Evolutionary conservation across 306 rosid species (phyloP).

Genomic region (Quercus agrifolia): DNA sequence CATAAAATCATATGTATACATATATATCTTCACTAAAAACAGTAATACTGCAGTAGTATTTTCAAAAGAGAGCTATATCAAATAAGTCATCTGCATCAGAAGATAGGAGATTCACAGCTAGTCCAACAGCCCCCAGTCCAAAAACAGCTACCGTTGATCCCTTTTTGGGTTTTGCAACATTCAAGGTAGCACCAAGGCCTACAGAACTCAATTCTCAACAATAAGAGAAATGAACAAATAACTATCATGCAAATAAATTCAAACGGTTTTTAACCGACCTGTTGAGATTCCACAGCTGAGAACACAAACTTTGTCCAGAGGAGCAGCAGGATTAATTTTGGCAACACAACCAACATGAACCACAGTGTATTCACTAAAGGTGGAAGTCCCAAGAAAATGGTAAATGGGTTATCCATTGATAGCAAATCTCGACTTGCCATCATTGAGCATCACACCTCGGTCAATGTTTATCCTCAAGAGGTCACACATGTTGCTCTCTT

Average conservation of each 20-base stretch:
- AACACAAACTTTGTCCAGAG: constrained; percentile 87
- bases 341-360: constrained; percentile 72
- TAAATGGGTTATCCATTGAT: constrained; percentile 62
- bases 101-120: constrained; percentile 42
- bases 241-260: too few relatives aligned
- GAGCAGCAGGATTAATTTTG: constrained; percentile 80
- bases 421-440: constrained; percentile 60
- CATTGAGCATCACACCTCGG: constrained; percentile 66
- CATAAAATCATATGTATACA: background rate
- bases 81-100: too few relatives aligned
- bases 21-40: background rate
- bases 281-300: constrained; percentile 93
- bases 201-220: background rate
- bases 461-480: constrained; percentile 73
- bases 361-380: constrained; percentile 84
- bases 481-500: constrained; percentile 92
- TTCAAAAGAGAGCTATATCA: background rate
- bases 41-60: background rate
- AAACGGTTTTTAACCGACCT: constrained; percentile 28
- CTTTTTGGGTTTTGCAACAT: constrained; percentile 58
- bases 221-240: too few relatives aligned
- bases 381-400: constrained; percentile 87
- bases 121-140: constrained; percentile 68
- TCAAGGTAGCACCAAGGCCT: constrained; percentile 65
- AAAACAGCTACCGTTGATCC: constrained; percentile 51